Evolutionary conservation across 2,329 filamentous ascomycete genomes (phyloP), one percentile per base, ranked within the genome.

Genomic region (Aspergillus novoparasiticus): DNA sequence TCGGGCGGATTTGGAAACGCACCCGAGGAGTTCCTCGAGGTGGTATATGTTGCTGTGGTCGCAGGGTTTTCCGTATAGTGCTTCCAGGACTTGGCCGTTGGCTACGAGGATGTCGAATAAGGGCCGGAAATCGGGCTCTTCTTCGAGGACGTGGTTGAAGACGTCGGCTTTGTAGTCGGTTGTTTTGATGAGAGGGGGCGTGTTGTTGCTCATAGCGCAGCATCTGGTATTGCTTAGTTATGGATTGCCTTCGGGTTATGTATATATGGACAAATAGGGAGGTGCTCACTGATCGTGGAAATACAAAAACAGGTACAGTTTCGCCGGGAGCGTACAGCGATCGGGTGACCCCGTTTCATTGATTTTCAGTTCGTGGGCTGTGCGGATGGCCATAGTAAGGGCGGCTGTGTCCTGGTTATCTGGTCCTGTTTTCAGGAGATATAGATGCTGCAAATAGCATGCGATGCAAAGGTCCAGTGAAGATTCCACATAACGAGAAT

Each of bases 21-120:
- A 55, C 9, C 51, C 51, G n/a, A 55, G 30, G n/a, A 55, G 51
- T 39, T 55, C 51, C 14, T 55, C 51, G 30, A 55, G 51, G 34
- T 39, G 30, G 32, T 39, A 39, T n/a, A 55, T 55, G 32, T 55
- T 55, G 51, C 11, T 55, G n/a, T 41, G 12, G n/a, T 55, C 30
- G 51, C 51, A 55, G 32, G 32, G 32, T 6, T 55, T 36, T 9
- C 51, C 51, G 32, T 55, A 55, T 39, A 55, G n/a, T 23, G 51
- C 51, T 36, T 55, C 51, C 4, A 55, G 32, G 32, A 55, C 51
- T 16, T 26, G 51, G 51, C 51, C 51, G 32, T 55, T 55, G 11
- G 51, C 51, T 23, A 55, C 23, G 12, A 55, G 51, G 32, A 55
- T 55, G 11, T 55, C 32, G 32, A 55, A 36, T 26, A 55, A 10